Evolutionary conservation across 306 rosid genomes (phyloP), one percentile per base, ranked within the genome.

Genomic region (Cicer pinnatifidum): DNA sequence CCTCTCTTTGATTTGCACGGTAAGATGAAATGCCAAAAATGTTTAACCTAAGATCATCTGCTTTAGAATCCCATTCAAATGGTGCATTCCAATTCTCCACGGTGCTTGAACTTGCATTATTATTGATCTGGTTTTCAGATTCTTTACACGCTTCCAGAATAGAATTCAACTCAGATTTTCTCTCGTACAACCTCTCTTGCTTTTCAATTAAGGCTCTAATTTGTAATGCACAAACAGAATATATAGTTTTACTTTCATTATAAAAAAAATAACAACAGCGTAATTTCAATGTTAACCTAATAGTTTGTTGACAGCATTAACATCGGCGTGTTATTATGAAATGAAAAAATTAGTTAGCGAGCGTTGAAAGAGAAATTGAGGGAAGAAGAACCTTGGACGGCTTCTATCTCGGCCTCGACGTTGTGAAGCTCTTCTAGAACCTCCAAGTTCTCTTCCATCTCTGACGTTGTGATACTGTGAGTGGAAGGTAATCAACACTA

Each of bases 1-100:
- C 98, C 96, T 93, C 97, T 79, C 87, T 85, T 78, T 91, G 98
- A 81, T 91, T 91, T 52, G 96, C 89, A 58, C 98, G 97, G 79
- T 89, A 93, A 16, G 88, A 46, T 8, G 97, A 83, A 88, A 91
- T 89, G 83, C 98, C 97, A 78, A 93, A 93, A 65, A 91, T 69
- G 54, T 93, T 93, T 71, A 93, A 83, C 73, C 92, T 82, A 58
- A 85, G 12, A 68, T 93, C 89, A 75, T 89, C 92, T 1, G 93
- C 98, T 82, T 81, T 69, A 69, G 96, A 85, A 85, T 93, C 98
- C 97, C 98, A 93, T 69, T 85, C 82, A 82, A 91, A 91, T 60
- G 80, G 8, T 11, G 91, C 91, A 78, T 85, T 84, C 98, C 97
- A 93, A 78, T 84, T 80, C 80, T 93, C 98, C 53, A 77, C 82